Evolutionary conservation across 1,284 basidiomycete species (phyloP), one percentile per base, ranked within the genome.

Genomic region (Cryptococcus jaspeensis): DNA sequence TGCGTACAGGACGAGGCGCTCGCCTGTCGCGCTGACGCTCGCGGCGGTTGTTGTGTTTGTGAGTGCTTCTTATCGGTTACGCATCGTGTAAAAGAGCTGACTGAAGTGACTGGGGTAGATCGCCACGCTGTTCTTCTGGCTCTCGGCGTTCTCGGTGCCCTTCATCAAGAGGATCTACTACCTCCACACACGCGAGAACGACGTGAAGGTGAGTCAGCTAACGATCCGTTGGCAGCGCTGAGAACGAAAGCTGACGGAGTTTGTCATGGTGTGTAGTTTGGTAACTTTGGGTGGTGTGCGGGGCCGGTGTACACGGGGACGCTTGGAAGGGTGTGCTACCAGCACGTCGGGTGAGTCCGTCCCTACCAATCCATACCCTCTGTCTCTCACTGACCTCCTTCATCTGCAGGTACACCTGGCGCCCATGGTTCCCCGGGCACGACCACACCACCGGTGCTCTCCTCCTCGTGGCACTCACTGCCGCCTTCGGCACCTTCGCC

Each of bases 81-180:
- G n/a, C n/a, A n/a, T n/a, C n/a, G n/a, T n/a, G n/a, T n/a, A n/a
- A n/a, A n/a, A n/a, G n/a, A n/a, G n/a, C n/a, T n/a, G n/a, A n/a
- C n/a, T n/a, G n/a, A n/a, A n/a, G n/a, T n/a, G n/a, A n/a, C n/a
- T n/a, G n/a, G n/a, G n/a, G 7, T 43, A 71, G 69, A 56, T 63
- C 38, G 69, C 63, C 8, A 64, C 70, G n/a, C 60, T 74, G 42
- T 67, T 72, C 62, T 70, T 69, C 60, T 74, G 71, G 71, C 59
- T 73, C 23, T 60, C 65, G 4, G 64, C 67, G 3, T 70, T 74
- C 57, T 69, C 67, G 0, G 61, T 61, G 11, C 71, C 71, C 1
- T 70, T 56, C 58, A 67, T 69, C 62, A 69, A 70, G 48, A 32
- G 45, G 16, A 63, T 73, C 38, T 66, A 66, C 52, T 73, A 71